Evolutionary conservation across 192 early-diverging fungal species (phyloP).

Genomic region (Allomyces macrogynus): DNA sequence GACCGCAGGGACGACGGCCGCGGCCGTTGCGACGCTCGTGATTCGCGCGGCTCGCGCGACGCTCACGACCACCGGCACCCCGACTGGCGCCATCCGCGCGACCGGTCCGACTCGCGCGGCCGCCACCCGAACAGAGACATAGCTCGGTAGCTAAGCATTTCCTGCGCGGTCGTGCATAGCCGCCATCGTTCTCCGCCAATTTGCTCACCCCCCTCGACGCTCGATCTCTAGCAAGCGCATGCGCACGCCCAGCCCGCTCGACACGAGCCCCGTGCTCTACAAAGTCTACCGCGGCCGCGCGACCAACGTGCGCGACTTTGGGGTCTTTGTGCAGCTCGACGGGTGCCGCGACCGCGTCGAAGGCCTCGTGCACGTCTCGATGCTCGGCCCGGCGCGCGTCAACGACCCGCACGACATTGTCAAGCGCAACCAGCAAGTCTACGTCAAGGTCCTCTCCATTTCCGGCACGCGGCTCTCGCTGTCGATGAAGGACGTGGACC

Average conservation of each 20-base stretch:
- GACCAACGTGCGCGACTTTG: constrained; percentile 75
- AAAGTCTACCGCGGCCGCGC: constrained; percentile 80
- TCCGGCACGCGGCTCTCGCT: constrained; percentile 61
- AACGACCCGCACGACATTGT: constrained; percentile 74
- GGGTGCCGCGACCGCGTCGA: constrained; percentile 57
- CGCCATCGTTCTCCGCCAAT: too few species aligned
- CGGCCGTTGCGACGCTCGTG: too few species aligned
- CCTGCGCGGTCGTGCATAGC: too few species aligned
- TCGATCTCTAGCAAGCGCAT: neutral
- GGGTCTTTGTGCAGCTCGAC: constrained; percentile 72
- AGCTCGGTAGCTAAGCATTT: neutral
- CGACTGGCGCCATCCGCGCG: neutral
- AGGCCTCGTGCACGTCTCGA: constrained; percentile 76
- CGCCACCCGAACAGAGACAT: neutral
- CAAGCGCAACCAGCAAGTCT: constrained; percentile 54
- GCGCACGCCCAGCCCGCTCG: constrained; percentile 12
- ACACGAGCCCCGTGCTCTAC: constrained; percentile 67
- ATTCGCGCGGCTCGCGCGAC: too few species aligned
- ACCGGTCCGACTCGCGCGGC: neutral
- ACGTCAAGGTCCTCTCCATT: constrained; percentile 88
- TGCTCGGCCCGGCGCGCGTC: constrained; percentile 42
- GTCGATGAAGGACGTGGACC: constrained; percentile 94
- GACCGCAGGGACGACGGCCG: too few species aligned
- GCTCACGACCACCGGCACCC: neutral
- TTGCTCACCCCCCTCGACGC: too few species aligned